Evolutionary conservation across 306 rosid species (phyloP), one percentile per base, ranked within the genome.

Genomic region (Lablab purpureus): DNA sequence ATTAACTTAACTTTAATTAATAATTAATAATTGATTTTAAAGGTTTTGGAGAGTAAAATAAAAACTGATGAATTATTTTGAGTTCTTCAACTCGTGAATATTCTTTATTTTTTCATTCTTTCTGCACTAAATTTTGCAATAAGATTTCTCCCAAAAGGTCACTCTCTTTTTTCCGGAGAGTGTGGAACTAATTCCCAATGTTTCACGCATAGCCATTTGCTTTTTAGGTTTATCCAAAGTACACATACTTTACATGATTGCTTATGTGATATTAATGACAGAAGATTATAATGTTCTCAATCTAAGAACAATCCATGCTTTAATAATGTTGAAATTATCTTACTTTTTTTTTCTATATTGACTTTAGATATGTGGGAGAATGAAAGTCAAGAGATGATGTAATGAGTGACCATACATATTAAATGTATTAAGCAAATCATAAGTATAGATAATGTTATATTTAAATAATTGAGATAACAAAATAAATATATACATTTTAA

Each of bases 291-390:
- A 28, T 72, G 2, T 19, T 54, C 4, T 54, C 50, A 72, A 73
- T 73, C 2, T 3, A 34, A 18, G 17, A 30, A 14, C n/a, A 28
- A 51, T 3, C 10, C 2, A 47, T 62, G 72, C 47, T 63, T 47
- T 12, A 32, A 76, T 64, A 34, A 64, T 65, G 2, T 65, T 34
- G 27, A 9, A 9, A 75, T 25, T 40, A 17, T 45, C 28, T 56
- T 7, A 37, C 18, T 3, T n/a, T 40, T 41, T 18, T 28, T 60
- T 60, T 5, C 27, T 6, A 68, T 28, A 25, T 54, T 45, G 30
- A 46, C 73, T 47, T 74, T 30, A 32, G 18, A 10, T 17, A 27
- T 4, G 65, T 36, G 65, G 56, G 67, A 72, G 47, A 80, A 22
- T 1, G 49, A 41, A 14, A 18, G 54, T 65, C 10, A 25, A 25